These are phyloP conservation scores for Hanseniaspora pseudoguilliermondii DNA, from an alignment of 805 yeast species.

Conservation along the genomic window DNA sequence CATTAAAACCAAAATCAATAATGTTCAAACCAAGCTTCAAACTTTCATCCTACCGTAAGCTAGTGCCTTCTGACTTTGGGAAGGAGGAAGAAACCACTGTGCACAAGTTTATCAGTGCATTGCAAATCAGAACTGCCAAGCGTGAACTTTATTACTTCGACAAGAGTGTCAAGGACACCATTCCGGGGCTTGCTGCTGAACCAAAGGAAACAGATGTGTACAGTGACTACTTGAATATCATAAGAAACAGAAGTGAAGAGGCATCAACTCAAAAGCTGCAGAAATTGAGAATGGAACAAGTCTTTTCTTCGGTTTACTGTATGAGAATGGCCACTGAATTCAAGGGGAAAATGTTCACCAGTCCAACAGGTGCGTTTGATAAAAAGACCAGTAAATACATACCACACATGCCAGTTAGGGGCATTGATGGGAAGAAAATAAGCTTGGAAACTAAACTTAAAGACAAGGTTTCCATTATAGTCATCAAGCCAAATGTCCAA, in stretches of 20 bases:
- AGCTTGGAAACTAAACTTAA: constrained; percentile 23
- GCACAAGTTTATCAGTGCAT: neutral
- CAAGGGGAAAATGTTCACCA: constrained; percentile 68
- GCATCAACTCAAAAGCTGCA: constrained; percentile 37
- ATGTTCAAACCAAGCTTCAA: neutral
- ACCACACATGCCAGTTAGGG: constrained; percentile 46
- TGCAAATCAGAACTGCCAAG: constrained; percentile 4
- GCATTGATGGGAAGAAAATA: neutral
- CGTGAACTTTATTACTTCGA: constrained; percentile 6
- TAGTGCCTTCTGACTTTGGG: constrained; percentile 5
- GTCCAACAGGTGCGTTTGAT: constrained; percentile 72
- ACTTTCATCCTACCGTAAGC: neutral
- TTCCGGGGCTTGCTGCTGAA: constrained; percentile 28
- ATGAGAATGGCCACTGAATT: constrained; percentile 55
- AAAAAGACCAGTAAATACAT: constrained; percentile 62
- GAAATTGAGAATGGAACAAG: constrained; percentile 49
- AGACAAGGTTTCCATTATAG: constrained; percentile 24
- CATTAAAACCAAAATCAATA: neutral
- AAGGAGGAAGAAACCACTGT: neutral
- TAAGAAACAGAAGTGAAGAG: constrained; percentile 38
- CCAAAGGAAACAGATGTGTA: constrained; percentile 29
- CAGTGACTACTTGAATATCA: constrained; percentile 32
- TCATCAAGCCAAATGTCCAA: constrained; percentile 5
- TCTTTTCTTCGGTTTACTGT: constrained; percentile 56
- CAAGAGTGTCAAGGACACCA: neutral